Evolutionary conservation across 176 grass and related monocot genomes (phyloP).

Genomic region (Bonia amplexicaulis): DNA sequence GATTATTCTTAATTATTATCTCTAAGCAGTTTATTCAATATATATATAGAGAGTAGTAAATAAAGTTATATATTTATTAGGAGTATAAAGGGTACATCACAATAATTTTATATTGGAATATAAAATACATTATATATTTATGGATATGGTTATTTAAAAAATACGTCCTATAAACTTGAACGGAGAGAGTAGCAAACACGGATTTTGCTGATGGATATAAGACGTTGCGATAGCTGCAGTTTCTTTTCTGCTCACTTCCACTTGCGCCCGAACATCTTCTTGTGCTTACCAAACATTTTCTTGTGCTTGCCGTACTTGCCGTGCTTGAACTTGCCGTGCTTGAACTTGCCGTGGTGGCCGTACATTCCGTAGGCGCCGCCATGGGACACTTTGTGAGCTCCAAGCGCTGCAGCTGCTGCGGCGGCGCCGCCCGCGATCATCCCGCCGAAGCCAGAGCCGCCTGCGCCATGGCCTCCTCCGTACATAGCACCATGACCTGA

Average conservation of each 20-base stretch:
- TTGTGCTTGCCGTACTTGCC: conserved; percentile 56
- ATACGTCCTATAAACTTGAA: too few species aligned
- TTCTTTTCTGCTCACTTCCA: conserved; percentile 24
- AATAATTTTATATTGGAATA: too few species aligned
- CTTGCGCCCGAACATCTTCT: conserved; percentile 43
- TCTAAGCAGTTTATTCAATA: too few species aligned
- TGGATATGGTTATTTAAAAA: too few species aligned
- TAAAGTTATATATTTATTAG: too few species aligned
- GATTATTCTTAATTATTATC: too few species aligned
- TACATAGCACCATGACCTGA: conserved; percentile 32
- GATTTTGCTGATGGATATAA: neutral
- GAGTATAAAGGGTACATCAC: too few species aligned
- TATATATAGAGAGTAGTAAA: too few species aligned
- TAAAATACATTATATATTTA: too few species aligned
- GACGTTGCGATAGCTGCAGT: neutral
- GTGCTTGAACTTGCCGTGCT: conserved; percentile 59
- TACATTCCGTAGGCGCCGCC: conserved; percentile 43
- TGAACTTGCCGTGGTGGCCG: conserved; percentile 55
- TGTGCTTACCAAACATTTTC: conserved; percentile 40
- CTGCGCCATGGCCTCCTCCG: conserved; percentile 47
- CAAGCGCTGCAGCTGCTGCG: conserved; percentile 37
- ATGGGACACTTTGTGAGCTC: conserved; percentile 50
- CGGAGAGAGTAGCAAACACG: neutral
- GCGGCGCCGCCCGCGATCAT: conserved; percentile 51
- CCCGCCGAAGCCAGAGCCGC: conserved; percentile 37